Percentiles rank a stretch among this genome's conserved stretches.
Conservation (phyloP, 768 basidiomycete genomes). For the Suillus subaureus region DNA sequence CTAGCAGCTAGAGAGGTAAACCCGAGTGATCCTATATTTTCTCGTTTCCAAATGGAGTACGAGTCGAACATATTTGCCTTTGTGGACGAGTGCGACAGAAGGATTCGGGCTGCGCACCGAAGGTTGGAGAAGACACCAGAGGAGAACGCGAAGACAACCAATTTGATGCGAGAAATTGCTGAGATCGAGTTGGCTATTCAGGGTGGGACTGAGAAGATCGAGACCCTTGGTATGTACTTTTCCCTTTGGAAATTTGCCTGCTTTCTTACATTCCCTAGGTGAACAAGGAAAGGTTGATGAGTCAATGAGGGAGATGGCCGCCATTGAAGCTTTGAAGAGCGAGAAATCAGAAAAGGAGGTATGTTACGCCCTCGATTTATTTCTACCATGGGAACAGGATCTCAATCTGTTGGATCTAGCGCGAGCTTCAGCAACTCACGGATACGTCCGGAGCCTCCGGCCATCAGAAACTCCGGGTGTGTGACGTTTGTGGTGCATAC, state of each 20-base stretch:
- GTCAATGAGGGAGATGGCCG: conserved; percentile 96
- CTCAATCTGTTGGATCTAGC: conserved; percentile 43
- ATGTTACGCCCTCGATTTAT: conserved; percentile 14
- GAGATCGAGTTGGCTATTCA: conserved; percentile 99
- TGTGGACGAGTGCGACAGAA: conserved; percentile 97
- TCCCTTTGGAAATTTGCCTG: conserved; percentile 16
- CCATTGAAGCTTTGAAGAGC: conserved; percentile 95
- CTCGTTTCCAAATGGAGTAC: conserved; percentile 92
- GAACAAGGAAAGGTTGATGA: conserved; percentile 99
- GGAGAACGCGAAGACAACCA: conserved; percentile 99
- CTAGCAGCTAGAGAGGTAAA: conserved; percentile 73
- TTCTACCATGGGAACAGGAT: conserved; percentile 13
- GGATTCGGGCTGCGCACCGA: conserved; percentile 91
- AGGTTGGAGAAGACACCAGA: conserved; percentile 99
- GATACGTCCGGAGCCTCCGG: conserved; percentile 98
- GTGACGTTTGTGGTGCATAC: conserved; percentile 99
- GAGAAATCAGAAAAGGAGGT: conserved; percentile 97
- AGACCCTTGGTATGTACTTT: conserved; percentile 70
- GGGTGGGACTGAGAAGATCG: conserved; percentile 98
- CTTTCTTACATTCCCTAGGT: conserved; percentile 45
- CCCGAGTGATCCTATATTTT: conserved; percentile 80
- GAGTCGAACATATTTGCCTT: conserved; percentile 94
- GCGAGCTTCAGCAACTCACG: conserved; percentile 93
- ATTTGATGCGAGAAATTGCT: conserved; percentile 98
- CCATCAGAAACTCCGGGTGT: conserved; percentile 99